Evolutionary conservation across 805 yeast genomes (phyloP), one percentile per base, ranked within the genome.

Genomic region (Candida suzukii): DNA sequence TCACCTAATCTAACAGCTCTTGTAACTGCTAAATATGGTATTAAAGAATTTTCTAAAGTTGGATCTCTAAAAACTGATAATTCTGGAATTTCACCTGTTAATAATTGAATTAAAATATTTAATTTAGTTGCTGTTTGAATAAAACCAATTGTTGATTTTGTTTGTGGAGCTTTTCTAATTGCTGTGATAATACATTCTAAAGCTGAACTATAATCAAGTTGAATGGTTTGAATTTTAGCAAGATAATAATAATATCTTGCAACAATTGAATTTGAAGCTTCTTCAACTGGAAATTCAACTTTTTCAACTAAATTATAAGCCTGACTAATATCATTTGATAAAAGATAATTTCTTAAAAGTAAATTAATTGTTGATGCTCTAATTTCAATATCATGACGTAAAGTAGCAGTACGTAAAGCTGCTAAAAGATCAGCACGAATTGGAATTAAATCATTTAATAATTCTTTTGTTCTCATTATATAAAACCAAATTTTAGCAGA

Each of bases 71-170:
- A 93, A 29, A 77, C 75, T 38, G 88, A 73, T 49, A 95, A 71
- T 54, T 88, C 96, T 16, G 99, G 99, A 50, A 93, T 83, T 53
- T 93, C 99, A 44, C 99, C 99, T 78, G 91, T 90, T 53, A 93
- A 76, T 56, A 93, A 71, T 66, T 93, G 96, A 53, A 93, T 86
- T 44, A 90, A 73, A 46, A 91, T 84, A 57, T 79, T 83, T 51
- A 93, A 74, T 67, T 93, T 93, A 50, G 90, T 80, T 3, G 96
- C 93, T 40, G 85, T 78, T 64, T 90, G 96, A 48, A 88, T 62
- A 60, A 93, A 93, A 2, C 99, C 99, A 35, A 73, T 63, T 9
- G 96, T 88, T 45, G 80, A 76, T 35, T 76, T 72, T 1, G 95
- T 86, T 61, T 88, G 96, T 22, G 99, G 98, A 10, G 95, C 90